Base-by-base conservation (phyloP, 805 yeast species). In the Wickerhamiella parazyma region DNA sequence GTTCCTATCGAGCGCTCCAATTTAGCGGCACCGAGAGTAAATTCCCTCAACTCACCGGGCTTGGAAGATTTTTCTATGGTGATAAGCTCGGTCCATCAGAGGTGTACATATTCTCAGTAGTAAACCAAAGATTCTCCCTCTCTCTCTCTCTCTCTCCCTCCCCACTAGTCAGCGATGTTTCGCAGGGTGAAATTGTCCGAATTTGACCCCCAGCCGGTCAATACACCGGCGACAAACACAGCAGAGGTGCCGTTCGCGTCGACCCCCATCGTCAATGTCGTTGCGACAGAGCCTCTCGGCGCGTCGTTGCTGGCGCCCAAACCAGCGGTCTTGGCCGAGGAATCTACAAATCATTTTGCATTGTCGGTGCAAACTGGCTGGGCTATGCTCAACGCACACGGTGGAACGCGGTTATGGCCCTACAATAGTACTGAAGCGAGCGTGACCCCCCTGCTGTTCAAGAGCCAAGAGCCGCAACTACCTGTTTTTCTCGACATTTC, bases 1-100 rank as follows among this genome's bases (percentile, higher is more conserved):
- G 73, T 19, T 28, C 36, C 20, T 33, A 6, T 28, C 11, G 41
- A 24, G 33, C 33, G 33, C 21, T 45, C 48, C 38, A 48, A 45
- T 46, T 48, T 45, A 48, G 44, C 38, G 50, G 44, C 45, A 48
- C 45, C 50, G 17, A 48, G 48, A 48, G 36, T 36, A 45, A 42
- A 11, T 14, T 28, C 45, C 47, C 38, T 18, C 8, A 42, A 44
- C 46, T 48, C 48, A 48, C 48, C 50, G 48, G 46, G 24, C 29
- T 33, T 20, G 41, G 46, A 19, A n/a, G n/a, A n/a, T 21, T 14
- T 18, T 14, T 10, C 18, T n/a, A n/a, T n/a, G n/a, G 35, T 45
- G 49, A 47, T 21, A 22, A 17, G 21, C 29, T 36, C 42, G 49
- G 49, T 47, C 49, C 48, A 44, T 47, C 33, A 39, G n/a, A 16